phyloP scores from a whole-genome alignment of 2,329 filamentous ascomycete species.

The Xylaria digitata region DNA sequence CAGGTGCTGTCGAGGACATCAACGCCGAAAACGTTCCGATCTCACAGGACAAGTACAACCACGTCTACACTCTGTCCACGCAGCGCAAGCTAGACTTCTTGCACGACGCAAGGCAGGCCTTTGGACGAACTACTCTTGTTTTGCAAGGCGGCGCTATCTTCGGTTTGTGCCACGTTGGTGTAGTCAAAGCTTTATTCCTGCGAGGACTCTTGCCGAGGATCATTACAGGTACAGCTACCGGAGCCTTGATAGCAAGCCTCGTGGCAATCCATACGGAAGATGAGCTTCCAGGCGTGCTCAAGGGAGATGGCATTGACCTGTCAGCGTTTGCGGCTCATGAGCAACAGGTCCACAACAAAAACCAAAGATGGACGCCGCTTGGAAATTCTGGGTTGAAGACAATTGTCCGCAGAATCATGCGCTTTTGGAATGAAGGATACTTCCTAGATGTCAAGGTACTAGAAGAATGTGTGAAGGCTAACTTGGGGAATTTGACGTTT shows the following conservation, averaged over 20 bases:
- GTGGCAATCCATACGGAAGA: slow-evolving; percentile 89
- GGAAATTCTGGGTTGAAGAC: slow-evolving; percentile 65
- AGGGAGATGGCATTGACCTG: slow-evolving; percentile 83
- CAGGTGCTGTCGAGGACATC: slow-evolving; percentile 83
- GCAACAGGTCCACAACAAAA: slow-evolving; percentile 47
- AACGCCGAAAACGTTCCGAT: slow-evolving; percentile 55
- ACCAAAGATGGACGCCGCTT: slow-evolving; percentile 51
- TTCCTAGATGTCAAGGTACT: slow-evolving; percentile 85
- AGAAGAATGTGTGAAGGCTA: slow-evolving; percentile 84
- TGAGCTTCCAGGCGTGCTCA: slow-evolving; percentile 80
- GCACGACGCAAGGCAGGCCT: slow-evolving; percentile 87
- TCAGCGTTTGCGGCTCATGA: slow-evolving; percentile 73
- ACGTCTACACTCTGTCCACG: slow-evolving; percentile 63
- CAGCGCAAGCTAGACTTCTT: slow-evolving; percentile 87
- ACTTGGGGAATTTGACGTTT: slow-evolving; percentile 90
- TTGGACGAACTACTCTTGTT: slow-evolving; percentile 86
- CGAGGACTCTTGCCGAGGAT: slow-evolving; percentile 86
- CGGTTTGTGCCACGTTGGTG: slow-evolving; percentile 88
- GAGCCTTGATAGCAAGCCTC: slow-evolving; percentile 87
- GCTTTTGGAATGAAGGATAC: slow-evolving; percentile 81
- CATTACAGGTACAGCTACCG: slow-evolving; percentile 90
- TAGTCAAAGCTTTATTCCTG: slow-evolving; percentile 87
- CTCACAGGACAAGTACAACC: slow-evolving; percentile 40
- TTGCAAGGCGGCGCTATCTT: slow-evolving; percentile 93
- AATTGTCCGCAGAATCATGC: slow-evolving; percentile 71